Evolutionary conservation across 139 green algal species (phyloP).

Genomic region (Chloropicon primus): DNA sequence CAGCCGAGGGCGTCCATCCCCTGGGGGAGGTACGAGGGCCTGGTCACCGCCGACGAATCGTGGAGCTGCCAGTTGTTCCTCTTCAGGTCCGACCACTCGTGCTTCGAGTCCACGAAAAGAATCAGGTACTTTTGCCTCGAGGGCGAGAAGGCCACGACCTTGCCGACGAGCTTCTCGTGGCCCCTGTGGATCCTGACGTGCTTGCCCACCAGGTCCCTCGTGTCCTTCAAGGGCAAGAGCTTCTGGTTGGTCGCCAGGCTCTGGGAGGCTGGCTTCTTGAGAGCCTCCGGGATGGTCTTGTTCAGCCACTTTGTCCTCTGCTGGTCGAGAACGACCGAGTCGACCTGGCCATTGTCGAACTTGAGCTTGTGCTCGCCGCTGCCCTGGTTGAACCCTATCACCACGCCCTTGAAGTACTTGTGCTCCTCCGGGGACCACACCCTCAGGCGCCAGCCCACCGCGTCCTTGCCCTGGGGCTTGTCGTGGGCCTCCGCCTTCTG

Average conservation of each 20-base stretch:
- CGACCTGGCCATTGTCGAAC: conserved; percentile 37
- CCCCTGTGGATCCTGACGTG: neutral
- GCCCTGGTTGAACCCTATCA: conserved; percentile 29
- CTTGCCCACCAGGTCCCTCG: neutral
- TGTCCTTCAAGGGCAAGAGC: too few relatives aligned
- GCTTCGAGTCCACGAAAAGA: neutral
- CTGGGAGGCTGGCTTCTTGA: too few relatives aligned
- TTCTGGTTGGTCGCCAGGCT: too few relatives aligned
- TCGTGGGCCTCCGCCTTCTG: conserved; percentile 7
- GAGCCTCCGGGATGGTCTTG: neutral
- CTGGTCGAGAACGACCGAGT: neutral
- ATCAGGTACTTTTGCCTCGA: neutral
- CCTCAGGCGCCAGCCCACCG: conserved; percentile 47
- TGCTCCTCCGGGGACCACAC: conserved; percentile 47
- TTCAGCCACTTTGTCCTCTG: neutral
- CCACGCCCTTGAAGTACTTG: conserved; percentile 25
- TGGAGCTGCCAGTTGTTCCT: neutral
- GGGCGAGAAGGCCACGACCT: neutral
- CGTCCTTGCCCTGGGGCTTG: conserved; percentile 22
- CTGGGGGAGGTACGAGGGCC: conserved; percentile 8
- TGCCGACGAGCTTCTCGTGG: neutral
- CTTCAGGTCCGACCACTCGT: neutral
- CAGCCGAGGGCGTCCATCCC: conserved; percentile 40
- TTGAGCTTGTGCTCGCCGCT: conserved; percentile 32
- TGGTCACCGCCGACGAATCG: neutral